Evolutionary conservation across 805 yeast species (phyloP).

Genomic region (Sugiyamaella boreocaroliniensis): DNA sequence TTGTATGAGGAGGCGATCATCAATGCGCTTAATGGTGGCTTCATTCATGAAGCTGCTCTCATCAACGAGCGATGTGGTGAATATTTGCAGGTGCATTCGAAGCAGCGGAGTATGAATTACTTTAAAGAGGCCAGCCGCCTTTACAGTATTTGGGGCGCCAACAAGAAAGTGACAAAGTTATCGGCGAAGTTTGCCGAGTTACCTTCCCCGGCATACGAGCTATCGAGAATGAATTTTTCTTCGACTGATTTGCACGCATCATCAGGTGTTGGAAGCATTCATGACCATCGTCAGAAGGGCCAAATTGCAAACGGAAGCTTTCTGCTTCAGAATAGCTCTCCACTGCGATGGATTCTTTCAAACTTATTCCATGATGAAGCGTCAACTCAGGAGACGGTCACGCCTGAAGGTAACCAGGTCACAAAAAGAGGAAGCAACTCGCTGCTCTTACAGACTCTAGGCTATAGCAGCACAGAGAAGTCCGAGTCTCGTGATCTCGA

Average conservation of each 20-base stretch:
- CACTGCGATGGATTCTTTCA: slow-evolving; percentile 28
- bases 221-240: slow-evolving; percentile 25
- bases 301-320: slow-evolving; percentile 9
- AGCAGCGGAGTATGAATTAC: slow-evolving; percentile 33
- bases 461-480: not conserved
- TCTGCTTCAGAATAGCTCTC: slow-evolving; percentile 21
- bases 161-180: slow-evolving; percentile 17
- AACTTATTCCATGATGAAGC: slow-evolving; percentile 25
- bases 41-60: slow-evolving; percentile 36
- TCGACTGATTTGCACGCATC: slow-evolving; percentile 28
- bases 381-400: not conserved
- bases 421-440: not conserved
- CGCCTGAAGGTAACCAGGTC: not conserved
- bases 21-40: slow-evolving; percentile 29
- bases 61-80: slow-evolving; percentile 38
- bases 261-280: slow-evolving; percentile 29
- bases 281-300: slow-evolving; percentile 2
- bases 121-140: slow-evolving; percentile 32
- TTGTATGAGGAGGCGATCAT: slow-evolving; percentile 42
- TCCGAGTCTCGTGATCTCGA: slow-evolving; percentile 15
- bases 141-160: slow-evolving; percentile 23
- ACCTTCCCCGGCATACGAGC: slow-evolving; percentile 26
- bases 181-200: slow-evolving; percentile 29
- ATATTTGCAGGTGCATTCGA: slow-evolving; percentile 30
- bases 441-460: not conserved